Evolutionary conservation across 2,329 filamentous ascomycete genomes (phyloP), one percentile per base, ranked within the genome.

Genomic region (Penicillium olsonii): DNA sequence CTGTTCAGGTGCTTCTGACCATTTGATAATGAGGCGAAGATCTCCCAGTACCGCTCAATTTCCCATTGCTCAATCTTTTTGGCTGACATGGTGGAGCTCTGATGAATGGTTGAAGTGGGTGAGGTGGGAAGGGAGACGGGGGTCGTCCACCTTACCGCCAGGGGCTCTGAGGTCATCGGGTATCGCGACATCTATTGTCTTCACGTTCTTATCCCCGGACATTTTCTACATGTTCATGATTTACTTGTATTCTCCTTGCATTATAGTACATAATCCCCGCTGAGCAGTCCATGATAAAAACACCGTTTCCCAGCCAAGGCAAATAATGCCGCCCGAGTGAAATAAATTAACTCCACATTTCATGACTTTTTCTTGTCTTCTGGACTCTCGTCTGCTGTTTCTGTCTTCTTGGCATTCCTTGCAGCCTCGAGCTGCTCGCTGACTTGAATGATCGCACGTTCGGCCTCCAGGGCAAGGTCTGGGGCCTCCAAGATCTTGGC

Each of bases 31-130:
- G 84, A 84, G 56, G 83, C 79, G 75, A 90, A 90, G 67, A 90
- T 89, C 72, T 90, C 87, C 87, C 87, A 90, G 73, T 89, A 90
- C 57, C 87, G 84, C 65, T 88, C 84, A 59, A 90, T 83, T 69
- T 90, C 87, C 76, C 83, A 84, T 71, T 87, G 84, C 65, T 87
- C 84, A 60, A 88, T 88, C 82, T 59, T 71, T 60, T 72, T 72
- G 51, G 61, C 63, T 29, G 71, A 63, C 71, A 74, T 74, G 50
- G 19, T 43, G 46, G 40, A 27, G 45, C 44, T 50, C 47, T 35
- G 22, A 45, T 41, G 44, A 37, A 42, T 48, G 22, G 20, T 45
- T 9, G 44, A 40, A 44, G 37, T 48, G 45, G 55, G 50, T 50
- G 41, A 45, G 44, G 35, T 40, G 42, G 48, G 35, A 45, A 45